Base-by-base conservation (phyloP, 495 filamentous ascomycete species). In the Aspergillus egyptiacus region DNA sequence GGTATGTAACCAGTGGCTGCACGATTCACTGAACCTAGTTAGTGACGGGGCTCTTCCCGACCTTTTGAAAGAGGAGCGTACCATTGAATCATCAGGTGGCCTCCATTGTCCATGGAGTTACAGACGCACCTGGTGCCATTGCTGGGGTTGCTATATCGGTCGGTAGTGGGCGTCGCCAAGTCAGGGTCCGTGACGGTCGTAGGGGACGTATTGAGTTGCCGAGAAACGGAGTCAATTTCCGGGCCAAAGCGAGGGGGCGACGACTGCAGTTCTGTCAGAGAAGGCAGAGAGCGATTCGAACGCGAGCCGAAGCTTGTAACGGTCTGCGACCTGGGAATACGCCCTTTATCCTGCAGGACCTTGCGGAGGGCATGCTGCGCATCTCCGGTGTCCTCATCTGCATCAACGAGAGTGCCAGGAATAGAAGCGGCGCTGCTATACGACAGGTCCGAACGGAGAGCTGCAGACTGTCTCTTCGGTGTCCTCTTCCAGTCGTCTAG, bases 1-100 rank as follows among this genome's bases (percentile, higher is more conserved):
- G 5, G 82, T 84, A 59, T 96, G 89, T 23, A 91, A 77, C 82
- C 84, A 91, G 66, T 90, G 84, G 31, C 80, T 84, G 66, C 89
- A 96, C 3, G 88, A 90, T 69, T 90, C 84, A 67, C 89, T 91
- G 57, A 15, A 58, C 9, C 18, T 6, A 20, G 46, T 14, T n/a
- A 42, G 44, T 22, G 28, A 6, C 18, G 22, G 35, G n/a, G n/a
- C n/a, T n/a, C n/a, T n/a, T 22, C 50, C 19, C 3, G 2, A 34
- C 11, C 3, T 5, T 1, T 14, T 11, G 23, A 4, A 11, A 36
- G 68, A n/a, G 1, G 8, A 40, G 68, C 74, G 50, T 72, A 89
- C 86, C 86, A 96, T 70, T 90, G 86, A 55, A 96, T 83, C 83
- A 95, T 84, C 42, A 86, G 76, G 55, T 77, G 69, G 48, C 79